Conservation (phyloP, 176 grass and related monocot species). For the Microstegium vimineum region DNA sequence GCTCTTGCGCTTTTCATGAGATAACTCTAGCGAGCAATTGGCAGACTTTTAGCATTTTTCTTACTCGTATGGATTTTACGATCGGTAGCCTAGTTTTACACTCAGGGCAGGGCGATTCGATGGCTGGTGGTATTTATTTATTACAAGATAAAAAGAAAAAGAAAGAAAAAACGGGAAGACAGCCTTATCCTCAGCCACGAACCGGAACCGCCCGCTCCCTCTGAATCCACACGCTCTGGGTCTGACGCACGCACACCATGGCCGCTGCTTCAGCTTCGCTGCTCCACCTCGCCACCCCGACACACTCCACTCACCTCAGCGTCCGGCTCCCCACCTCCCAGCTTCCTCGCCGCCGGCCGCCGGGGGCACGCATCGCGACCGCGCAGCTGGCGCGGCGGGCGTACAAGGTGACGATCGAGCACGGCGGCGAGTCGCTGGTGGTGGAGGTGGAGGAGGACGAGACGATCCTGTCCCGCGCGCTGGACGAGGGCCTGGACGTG, state of each 20-base stretch:
- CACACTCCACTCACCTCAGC: background rate
- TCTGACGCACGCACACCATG: constrained; percentile 14
- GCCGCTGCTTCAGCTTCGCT: constrained; percentile 25
- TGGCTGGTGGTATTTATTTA: too few relatives aligned
- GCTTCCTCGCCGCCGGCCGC: background rate
- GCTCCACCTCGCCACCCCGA: constrained; percentile 29
- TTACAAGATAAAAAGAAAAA: background rate
- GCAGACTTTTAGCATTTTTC: background rate
- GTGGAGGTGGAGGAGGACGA: constrained; percentile 79
- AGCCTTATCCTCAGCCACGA: constrained; percentile 31
- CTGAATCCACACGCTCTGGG: background rate
- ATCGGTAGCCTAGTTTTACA: too few relatives aligned
- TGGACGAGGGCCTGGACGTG: constrained; percentile 81
- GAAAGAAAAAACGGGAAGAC: too few relatives aligned
- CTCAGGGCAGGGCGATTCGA: too few relatives aligned
- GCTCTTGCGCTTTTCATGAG: background rate
- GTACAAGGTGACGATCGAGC: constrained; percentile 90
- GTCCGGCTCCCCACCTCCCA: background rate
- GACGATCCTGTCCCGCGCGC: constrained; percentile 76
- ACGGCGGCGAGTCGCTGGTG: constrained; percentile 52
- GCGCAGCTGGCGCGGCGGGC: constrained; percentile 21
- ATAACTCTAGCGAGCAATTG: background rate
- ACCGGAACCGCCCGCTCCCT: background rate
- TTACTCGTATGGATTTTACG: background rate
- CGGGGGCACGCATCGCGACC: background rate